Evolutionary conservation across 768 basidiomycete species (phyloP), one percentile per base, ranked within the genome.

Genomic region (Pisolithus sp.): DNA sequence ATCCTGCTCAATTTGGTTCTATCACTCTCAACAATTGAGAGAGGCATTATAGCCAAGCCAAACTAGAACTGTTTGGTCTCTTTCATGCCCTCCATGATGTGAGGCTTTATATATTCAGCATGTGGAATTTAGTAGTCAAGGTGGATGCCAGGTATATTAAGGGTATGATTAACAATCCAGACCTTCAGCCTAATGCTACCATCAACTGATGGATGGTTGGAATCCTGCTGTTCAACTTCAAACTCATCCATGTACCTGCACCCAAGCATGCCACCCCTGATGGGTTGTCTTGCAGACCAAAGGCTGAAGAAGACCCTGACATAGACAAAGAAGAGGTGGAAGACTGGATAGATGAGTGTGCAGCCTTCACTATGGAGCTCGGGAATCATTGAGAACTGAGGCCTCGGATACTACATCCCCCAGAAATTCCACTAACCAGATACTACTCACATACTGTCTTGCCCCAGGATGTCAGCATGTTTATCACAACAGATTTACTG

Each of bases 1-100:
- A 62, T 13, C 72, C 64, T 26, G 59, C 63, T 0, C 55, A 62
- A 0, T 78, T 76, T 41, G 63, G 72, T 0, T 77, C 71, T 0
- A 71, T 77, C 0, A 57, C 67, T 0, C 59, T 75, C 21, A 73
- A 72, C 38, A 62, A 57, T 7, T 41, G 50, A 1, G 45, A 52
- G 18, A 54, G 15, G 3, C 39, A 39, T 13, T 57, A 55, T n/a
- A 59, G 57, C 0, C 63, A 66, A 13, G 43, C 57, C 0, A 70
- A 71, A 51, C 44, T 67, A 5, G 62, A 68, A 21, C 52, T 71
- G 0, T 57, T 50, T 17, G 42, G 53, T 13, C 20, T 43, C 7
- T 43, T 43, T 10, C 4, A 21, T 5, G 21, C 21, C 7, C 21
- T 43, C 2, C 41, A 23, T 7, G 21, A 43, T 24, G 41, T 23